phyloP scores from a whole-genome alignment of 495 filamentous ascomycete species.

The Massariosphaeria phaeospora region DNA sequence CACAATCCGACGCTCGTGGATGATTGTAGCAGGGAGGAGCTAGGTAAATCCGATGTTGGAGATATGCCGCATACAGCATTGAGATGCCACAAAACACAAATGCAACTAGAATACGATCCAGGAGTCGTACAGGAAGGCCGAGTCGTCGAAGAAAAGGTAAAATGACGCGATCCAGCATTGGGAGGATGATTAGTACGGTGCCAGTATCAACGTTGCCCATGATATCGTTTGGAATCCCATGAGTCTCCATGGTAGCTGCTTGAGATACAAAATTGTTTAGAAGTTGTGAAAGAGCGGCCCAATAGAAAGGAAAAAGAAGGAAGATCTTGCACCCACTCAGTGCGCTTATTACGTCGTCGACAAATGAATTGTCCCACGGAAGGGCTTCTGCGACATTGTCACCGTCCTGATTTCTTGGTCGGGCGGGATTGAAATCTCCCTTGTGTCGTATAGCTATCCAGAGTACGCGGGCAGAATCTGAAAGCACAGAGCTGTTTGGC shows the following conservation, averaged over 20 bases:
- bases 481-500: too few relatives aligned
- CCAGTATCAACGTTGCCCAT: slow-evolving; percentile 40
- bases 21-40: slow-evolving; percentile 48
- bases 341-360: too few relatives aligned
- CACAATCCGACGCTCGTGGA: slow-evolving; percentile 38
- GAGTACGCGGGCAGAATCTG: too few relatives aligned
- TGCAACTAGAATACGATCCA: slow-evolving; percentile 48
- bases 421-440: too few relatives aligned
- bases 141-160: slow-evolving; percentile 43
- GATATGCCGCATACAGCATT: slow-evolving; percentile 49
- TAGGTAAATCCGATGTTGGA: slow-evolving; percentile 48
- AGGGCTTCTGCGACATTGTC: too few relatives aligned
- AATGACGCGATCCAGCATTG: slow-evolving; percentile 43
- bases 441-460: too few relatives aligned
- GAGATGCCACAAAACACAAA: slow-evolving; percentile 42
- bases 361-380: too few relatives aligned
- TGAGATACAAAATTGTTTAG: slow-evolving; percentile 52
- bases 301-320: too few relatives aligned
- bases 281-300: slow-evolving; percentile 47
- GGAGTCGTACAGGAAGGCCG: slow-evolving; percentile 45
- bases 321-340: too few relatives aligned
- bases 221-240: slow-evolving; percentile 50
- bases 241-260: slow-evolving; percentile 48
- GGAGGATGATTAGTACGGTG: slow-evolving; percentile 44
- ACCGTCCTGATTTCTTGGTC: too few relatives aligned